A percentile compares a stretch with the other conserved stretches of the same genome.
Evolutionary conservation across 2,329 filamentous ascomycete species (phyloP).

Genomic region (Fusarium luffae): DNA sequence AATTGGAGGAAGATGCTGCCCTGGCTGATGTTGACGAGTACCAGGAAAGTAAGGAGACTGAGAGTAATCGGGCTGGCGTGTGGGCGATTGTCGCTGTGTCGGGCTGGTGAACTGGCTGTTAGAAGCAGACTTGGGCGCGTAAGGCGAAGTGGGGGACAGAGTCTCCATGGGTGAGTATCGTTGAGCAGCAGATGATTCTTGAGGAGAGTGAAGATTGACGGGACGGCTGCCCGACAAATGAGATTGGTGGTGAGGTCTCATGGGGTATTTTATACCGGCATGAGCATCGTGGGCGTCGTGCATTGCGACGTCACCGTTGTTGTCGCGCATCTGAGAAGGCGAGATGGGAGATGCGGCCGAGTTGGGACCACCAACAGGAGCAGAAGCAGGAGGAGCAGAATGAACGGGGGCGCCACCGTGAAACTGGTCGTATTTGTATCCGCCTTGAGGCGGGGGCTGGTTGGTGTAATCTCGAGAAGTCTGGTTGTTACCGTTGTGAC

Average conservation of each 20-base stretch:
- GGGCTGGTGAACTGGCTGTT: slow-evolving; percentile 65
- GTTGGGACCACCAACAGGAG: slow-evolving; percentile 62
- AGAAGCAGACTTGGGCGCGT: slow-evolving; percentile 72
- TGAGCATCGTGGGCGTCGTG: slow-evolving; percentile 87
- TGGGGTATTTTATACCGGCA: slow-evolving; percentile 85
- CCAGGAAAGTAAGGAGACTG: slow-evolving; percentile 68
- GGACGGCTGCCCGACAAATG: slow-evolving; percentile 67
- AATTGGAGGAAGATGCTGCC: slow-evolving; percentile 79
- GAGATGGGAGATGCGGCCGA: slow-evolving; percentile 67
- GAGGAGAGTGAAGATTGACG: slow-evolving; percentile 76
- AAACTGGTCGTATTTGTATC: slow-evolving; percentile 76
- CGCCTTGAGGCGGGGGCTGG: slow-evolving; percentile 58
- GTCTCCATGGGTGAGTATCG: slow-evolving; percentile 97
- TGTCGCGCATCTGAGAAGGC: slow-evolving; percentile 72
- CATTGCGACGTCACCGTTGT: slow-evolving; percentile 84
- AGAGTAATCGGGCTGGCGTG: slow-evolving; percentile 71
- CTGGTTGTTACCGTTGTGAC: slow-evolving; percentile 67
- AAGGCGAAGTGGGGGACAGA: slow-evolving; percentile 82
- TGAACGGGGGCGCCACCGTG: slow-evolving; percentile 56
- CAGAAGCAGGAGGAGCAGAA: slow-evolving; percentile 44
- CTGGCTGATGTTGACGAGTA: slow-evolving; percentile 53
- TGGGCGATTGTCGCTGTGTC: slow-evolving; percentile 80
- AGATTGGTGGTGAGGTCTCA: slow-evolving; percentile 81
- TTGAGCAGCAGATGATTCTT: slow-evolving; percentile 80
- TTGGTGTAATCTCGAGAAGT: slow-evolving; percentile 61